Base-by-base conservation (phyloP, 106 monocot species). In the Amphibolis antarctica region DNA sequence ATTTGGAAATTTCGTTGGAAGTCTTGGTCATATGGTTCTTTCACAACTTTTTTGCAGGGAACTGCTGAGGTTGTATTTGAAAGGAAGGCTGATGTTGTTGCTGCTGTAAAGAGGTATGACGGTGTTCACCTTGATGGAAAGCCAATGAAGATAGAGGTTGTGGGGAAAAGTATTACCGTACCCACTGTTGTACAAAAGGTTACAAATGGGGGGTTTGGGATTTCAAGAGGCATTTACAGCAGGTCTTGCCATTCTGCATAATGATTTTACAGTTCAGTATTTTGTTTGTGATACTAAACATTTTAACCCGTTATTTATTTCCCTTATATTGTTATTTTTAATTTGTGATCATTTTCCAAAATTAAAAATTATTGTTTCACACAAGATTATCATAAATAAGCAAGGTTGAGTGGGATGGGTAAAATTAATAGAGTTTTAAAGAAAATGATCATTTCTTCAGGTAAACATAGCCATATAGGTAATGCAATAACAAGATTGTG, bases 61-160 rank as follows among this genome's bases (percentile, higher is more conserved):
- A 98, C 96, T 18, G 96, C 96, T 47, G 96, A 96, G 73, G 87
- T 98, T 65, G 85, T 98, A 31, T 98, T 86, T 68, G 67, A 86
- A 76, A 84, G 90, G 64, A 53, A 79, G 30, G 46, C 44, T 42
- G 96, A 98, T 81, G 96, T 82, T 74, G 0, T 87, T 27, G 84
- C 90, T 21, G 90, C 90, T 26, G 80, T 98, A 50, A 98, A 98
- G 74, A 90, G 87, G 74, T 90, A 98, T 78, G 84, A 98, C 70
- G 87, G 87, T 77, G 96, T 98, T 71, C 90, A 85, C 74, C 90
- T 98, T 60, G 96, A 98, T 82, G 96, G 90, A 49, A 98, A 87
- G 67, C 96, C 90, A 11, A 96, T 96, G 96, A 90, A 96, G 66
- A 90, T 96, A 46, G 90, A 96, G 74, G 80, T 90, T 47, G 66